Conservation (phyloP, 441 rosid genomes). For the Brassica hybrid region DNA sequence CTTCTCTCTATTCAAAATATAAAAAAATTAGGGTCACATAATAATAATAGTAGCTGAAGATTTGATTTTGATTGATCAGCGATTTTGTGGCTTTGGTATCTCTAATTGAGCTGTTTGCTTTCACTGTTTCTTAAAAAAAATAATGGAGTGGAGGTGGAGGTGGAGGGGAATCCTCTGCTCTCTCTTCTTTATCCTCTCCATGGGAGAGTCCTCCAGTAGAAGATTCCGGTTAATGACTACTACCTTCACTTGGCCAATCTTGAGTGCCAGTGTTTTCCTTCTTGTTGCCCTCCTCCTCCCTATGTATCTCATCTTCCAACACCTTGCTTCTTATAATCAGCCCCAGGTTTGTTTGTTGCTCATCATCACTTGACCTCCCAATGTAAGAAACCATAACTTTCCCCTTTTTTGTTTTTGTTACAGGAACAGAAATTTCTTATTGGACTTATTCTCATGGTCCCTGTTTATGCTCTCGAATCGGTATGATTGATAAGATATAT, state of each 20-base stretch:
- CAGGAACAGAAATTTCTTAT: constrained; percentile 98
- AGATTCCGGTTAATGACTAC: constrained; percentile 45
- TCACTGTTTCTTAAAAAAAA: constrained; percentile 44
- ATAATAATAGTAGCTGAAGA: too few species aligned
- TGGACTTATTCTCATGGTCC: constrained; percentile 96
- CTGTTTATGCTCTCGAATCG: constrained; percentile 92
- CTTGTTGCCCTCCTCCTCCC: constrained; percentile 78
- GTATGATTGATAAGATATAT: constrained; percentile 46
- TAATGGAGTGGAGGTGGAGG: too few species aligned
- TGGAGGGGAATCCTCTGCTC: constrained; percentile 58
- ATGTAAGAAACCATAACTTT: too few species aligned
- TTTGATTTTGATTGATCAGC: too few species aligned
- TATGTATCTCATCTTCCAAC: constrained; percentile 87
- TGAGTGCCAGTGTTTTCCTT: constrained; percentile 86
- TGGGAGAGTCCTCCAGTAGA: constrained; percentile 66
- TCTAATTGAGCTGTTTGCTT: too few species aligned
- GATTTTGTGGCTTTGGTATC: too few species aligned
- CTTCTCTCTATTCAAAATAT: too few species aligned
- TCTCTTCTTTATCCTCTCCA: constrained; percentile 54
- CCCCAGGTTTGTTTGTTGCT: constrained; percentile 73
- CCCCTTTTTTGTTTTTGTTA: too few species aligned
- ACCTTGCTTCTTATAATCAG: constrained; percentile 86
- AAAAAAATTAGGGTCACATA: too few species aligned
- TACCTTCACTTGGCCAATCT: constrained; percentile 86
- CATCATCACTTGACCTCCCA: too few species aligned